phyloP scores from a whole-genome alignment of 2,329 filamentous ascomycete genomes.

The Dactylonectria estremocensis region DNA sequence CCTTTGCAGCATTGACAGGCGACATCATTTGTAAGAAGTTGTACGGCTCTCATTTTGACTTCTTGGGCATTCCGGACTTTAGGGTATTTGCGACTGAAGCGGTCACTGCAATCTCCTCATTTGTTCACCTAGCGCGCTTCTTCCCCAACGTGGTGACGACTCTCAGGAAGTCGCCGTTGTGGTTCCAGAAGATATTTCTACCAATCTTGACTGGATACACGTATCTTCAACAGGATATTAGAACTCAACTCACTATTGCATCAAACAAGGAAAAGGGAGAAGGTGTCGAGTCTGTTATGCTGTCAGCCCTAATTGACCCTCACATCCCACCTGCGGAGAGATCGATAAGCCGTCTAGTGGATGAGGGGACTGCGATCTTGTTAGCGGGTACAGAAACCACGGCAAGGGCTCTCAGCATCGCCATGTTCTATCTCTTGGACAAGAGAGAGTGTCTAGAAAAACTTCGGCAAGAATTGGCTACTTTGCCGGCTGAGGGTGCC shows the following conservation, averaged over 20 bases:
- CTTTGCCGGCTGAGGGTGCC: not conserved
- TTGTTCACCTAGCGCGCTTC: not conserved
- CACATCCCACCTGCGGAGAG: constrained; percentile 1
- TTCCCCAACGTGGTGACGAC: not conserved
- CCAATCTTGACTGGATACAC: not conserved
- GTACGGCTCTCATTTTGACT: constrained; percentile 7
- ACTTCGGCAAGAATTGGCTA: not conserved
- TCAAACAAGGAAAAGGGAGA: not conserved
- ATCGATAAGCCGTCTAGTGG: not conserved
- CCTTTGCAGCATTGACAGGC: constrained; percentile 9
- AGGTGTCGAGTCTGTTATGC: not conserved
- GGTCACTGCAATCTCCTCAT: not conserved
- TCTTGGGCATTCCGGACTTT: constrained; percentile 7
- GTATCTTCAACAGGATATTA: constrained; percentile 2
- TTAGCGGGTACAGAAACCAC: constrained; percentile 17
- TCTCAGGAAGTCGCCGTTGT: not conserved
- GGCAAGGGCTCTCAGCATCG: constrained; percentile 4
- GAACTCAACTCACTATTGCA: not conserved
- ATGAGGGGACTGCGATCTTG: not conserved
- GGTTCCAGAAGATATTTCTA: not conserved
- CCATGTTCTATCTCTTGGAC: constrained; percentile 3
- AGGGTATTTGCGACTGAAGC: constrained; percentile 12
- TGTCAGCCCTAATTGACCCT: constrained; percentile 1
- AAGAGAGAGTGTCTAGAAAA: not conserved
- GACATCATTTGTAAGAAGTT: constrained; percentile 4